A percentile compares a stretch with the other conserved stretches of the same genome.
Evolutionary conservation across 345 rosid genomes (phyloP).

Genomic region (Atalantia buxifolia): DNA sequence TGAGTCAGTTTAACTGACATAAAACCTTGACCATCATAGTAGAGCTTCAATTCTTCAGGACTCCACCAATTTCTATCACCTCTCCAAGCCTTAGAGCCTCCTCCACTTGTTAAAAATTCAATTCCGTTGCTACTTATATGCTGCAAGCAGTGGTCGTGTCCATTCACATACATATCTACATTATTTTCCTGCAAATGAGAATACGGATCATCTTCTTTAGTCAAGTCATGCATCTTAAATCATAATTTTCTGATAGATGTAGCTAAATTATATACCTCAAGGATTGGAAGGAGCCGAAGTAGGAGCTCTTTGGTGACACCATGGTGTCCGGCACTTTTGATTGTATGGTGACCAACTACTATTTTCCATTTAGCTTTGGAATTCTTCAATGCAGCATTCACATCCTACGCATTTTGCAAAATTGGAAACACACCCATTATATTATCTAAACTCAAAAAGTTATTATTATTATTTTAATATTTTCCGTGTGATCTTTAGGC

Average conservation of each 20-base stretch:
- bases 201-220: neutral
- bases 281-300: slow-evolving; percentile 51
- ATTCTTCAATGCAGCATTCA: slow-evolving; percentile 36
- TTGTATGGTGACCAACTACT: slow-evolving; percentile 82
- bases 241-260: neutral
- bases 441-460: neutral
- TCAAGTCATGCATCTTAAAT: neutral
- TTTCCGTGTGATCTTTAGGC: neutral
- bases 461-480: neutral
- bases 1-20: slow-evolving; percentile 46
- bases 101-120: slow-evolving; percentile 70
- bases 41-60: slow-evolving; percentile 58
- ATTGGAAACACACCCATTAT: neutral
- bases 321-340: slow-evolving; percentile 68
- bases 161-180: slow-evolving; percentile 72
- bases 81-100: slow-evolving; percentile 86
- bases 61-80: slow-evolving; percentile 41
- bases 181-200: slow-evolving; percentile 36
- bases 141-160: slow-evolving; percentile 86
- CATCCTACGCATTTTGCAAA: slow-evolving; percentile 22
- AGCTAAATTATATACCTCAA: slow-evolving; percentile 35
- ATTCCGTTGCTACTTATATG: slow-evolving; percentile 54
- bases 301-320: slow-evolving; percentile 55
- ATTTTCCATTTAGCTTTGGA: slow-evolving; percentile 70
- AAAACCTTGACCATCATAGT: slow-evolving; percentile 80